phyloP scores from a whole-genome alignment of 176 grass and related monocot genomes.

The Oryza officinalis region DNA sequence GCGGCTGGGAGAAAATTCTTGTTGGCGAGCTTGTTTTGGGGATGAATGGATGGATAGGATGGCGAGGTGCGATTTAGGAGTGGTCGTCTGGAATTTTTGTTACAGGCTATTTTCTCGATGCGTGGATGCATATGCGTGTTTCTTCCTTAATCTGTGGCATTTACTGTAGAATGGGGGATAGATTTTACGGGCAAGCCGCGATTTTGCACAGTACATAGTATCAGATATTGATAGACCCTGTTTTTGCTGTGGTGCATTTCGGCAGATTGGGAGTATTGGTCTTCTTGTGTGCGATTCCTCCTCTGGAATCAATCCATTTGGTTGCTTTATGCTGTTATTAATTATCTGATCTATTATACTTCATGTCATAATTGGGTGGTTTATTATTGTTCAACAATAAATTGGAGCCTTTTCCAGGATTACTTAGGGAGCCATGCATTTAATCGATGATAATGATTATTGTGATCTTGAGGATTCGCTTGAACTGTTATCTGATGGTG shows the following conservation, averaged over 20 bases:
- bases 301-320: too few species aligned
- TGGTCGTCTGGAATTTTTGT: neutral
- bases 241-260: neutral
- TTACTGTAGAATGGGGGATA: neutral
- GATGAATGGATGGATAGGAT: neutral
- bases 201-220: neutral
- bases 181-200: neutral
- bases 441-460: neutral
- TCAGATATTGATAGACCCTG: neutral
- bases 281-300: neutral
- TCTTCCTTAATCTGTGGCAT: neutral
- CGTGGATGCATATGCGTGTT: neutral
- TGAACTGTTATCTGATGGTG: neutral
- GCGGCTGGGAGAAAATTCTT: neutral
- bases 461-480: neutral
- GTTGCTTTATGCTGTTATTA: neutral
- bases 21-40: neutral
- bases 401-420: neutral
- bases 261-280: neutral
- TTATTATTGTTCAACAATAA: neutral
- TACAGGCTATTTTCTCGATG: neutral
- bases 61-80: neutral
- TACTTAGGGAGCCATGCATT: neutral
- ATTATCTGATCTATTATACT: neutral
- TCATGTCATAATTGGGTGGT: neutral